These are phyloP conservation scores for Adenanthera pavonina DNA, from an alignment of 306 rosid species.

Conservation along the genomic window DNA sequence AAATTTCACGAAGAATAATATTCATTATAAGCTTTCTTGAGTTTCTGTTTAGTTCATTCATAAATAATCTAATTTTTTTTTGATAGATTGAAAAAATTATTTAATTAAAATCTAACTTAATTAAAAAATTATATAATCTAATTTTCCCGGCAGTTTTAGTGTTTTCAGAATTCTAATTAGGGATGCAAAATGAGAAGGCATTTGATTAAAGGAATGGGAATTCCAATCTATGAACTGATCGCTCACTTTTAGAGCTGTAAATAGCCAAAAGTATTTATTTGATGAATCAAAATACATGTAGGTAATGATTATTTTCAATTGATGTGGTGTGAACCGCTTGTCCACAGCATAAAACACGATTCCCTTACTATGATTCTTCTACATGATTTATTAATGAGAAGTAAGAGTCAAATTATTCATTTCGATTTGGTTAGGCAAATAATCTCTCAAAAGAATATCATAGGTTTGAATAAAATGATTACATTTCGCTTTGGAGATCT, in stretches of 20 bases:
- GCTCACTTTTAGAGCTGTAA: not conserved
- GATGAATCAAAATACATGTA: not conserved
- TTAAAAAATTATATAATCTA: no score
- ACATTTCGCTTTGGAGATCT: not conserved
- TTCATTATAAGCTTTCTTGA: not conserved
- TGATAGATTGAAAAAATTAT: not conserved
- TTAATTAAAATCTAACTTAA: no score
- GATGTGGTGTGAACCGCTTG: no score
- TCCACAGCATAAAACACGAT: no score
- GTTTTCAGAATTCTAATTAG: not conserved
- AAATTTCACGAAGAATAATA: not conserved
- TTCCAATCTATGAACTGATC: not conserved
- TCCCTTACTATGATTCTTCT: no score
- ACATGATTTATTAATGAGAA: no score
- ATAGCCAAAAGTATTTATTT: not conserved
- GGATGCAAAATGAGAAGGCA: not conserved
- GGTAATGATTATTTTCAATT: no score
- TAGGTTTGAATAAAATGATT: no score
- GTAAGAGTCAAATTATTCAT: no score
- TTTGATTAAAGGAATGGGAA: no score
- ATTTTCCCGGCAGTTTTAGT: not conserved
- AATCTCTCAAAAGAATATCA: not conserved
- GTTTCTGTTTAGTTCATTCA: not conserved
- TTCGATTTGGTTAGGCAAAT: not conserved
- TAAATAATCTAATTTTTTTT: not conserved